Conservation (phyloP, 805 yeast species). For the Wickerhamomyces strasburgensis region DNA sequence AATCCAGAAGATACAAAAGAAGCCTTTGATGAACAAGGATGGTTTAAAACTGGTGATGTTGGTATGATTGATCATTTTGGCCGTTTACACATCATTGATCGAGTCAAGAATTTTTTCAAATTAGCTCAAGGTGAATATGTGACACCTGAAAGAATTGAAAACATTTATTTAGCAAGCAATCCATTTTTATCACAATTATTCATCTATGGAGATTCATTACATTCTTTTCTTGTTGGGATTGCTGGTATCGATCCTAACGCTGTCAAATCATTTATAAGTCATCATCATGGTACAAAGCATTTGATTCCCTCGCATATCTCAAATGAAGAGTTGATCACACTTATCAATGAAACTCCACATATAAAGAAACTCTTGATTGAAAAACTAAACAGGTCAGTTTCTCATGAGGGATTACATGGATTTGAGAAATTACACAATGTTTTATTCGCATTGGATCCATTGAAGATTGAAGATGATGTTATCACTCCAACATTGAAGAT, state of each 20-base stretch:
- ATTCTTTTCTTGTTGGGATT: slow-evolving; percentile 47
- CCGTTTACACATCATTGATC: slow-evolving; percentile 45
- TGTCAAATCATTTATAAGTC: not conserved
- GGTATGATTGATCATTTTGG: slow-evolving; percentile 42
- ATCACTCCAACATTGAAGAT: slow-evolving; percentile 64
- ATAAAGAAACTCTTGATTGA: slow-evolving; percentile 4
- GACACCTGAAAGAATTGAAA: slow-evolving; percentile 63
- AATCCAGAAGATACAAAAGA: slow-evolving; percentile 43
- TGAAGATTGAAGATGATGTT: slow-evolving; percentile 51
- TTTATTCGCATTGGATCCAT: slow-evolving; percentile 50
- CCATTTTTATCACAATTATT: slow-evolving; percentile 41
- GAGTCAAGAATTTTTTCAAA: slow-evolving; percentile 55
- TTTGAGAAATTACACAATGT: slow-evolving; percentile 60
- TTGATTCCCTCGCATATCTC: not conserved
- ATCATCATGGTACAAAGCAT: not conserved
- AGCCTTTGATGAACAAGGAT: slow-evolving; percentile 41
- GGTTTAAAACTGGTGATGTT: slow-evolving; percentile 59
- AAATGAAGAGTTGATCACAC: slow-evolving; percentile 1
- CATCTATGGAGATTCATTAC: slow-evolving; percentile 52
- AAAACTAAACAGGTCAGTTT: slow-evolving; percentile 6
- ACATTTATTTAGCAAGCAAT: slow-evolving; percentile 41
- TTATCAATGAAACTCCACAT: slow-evolving; percentile 1
- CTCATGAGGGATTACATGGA: slow-evolving; percentile 7
- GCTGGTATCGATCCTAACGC: slow-evolving; percentile 47
- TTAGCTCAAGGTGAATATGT: slow-evolving; percentile 52